phyloP scores from a whole-genome alignment of 345 rosid genomes.

The Alliaria petiolata region DNA sequence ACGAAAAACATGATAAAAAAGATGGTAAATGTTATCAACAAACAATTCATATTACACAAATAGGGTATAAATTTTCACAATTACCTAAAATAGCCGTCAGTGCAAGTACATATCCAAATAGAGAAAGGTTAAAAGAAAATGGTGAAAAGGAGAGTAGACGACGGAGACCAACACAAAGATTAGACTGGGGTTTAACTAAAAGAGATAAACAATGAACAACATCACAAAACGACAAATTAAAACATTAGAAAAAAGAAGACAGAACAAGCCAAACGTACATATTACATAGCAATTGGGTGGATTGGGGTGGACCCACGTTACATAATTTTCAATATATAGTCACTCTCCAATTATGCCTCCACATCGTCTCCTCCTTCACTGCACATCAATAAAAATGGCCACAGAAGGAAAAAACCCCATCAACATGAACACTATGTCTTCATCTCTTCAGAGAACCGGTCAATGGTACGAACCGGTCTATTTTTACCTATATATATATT shows the following conservation, averaged over 20 bases:
- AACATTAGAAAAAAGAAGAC: not conserved
- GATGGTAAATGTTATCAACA: too few species aligned
- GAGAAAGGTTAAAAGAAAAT: not conserved
- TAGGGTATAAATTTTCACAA: not conserved
- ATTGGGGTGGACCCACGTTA: constrained; percentile 11
- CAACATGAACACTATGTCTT: constrained; percentile 36
- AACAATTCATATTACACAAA: too few species aligned
- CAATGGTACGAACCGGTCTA: constrained; percentile 54
- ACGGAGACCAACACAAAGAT: constrained; percentile 1
- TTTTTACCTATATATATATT: not conserved
- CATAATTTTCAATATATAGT: constrained; percentile 23
- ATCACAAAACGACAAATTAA: constrained; percentile 20
- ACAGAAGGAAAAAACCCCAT: constrained; percentile 20
- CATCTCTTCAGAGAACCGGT: constrained; percentile 82
- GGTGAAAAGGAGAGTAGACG: constrained; percentile 19
- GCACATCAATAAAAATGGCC: constrained; percentile 19
- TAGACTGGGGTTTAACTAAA: not conserved
- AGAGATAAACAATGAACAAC: not conserved
- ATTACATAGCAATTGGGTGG: constrained; percentile 15
- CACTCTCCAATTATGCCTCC: constrained; percentile 13
- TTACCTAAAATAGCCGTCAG: not conserved
- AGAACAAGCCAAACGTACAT: constrained; percentile 10
- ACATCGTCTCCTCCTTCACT: constrained; percentile 22
- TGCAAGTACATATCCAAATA: not conserved
- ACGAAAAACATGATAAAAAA: too few species aligned